Percentiles rank a stretch among this genome's conserved stretches.
Conservation (phyloP, 306 rosid species). For the apple (Malus domestica) region ASM211411v1 NC_041804.1:37483001-37483500, state of each 20-base stretch:
- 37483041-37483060: no score
- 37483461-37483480: background rate
- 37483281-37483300: background rate
- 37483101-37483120: background rate
- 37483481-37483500: background rate
- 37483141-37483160: background rate
- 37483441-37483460: background rate
- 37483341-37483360: constrained; percentile 98
- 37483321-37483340: constrained; percentile 64
- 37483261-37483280: no score
- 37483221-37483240: constrained; percentile 58
- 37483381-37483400: constrained; percentile 49
- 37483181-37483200: background rate
- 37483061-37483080: no score
- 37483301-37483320: background rate
- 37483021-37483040: no score
- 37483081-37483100: background rate
- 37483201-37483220: constrained; percentile 52
- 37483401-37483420: constrained; percentile 56
- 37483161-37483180: background rate
- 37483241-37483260: constrained; percentile 39
- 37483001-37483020: no score
- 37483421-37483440: constrained; percentile 80
- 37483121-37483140: background rate
- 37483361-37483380: constrained; percentile 71